Evolutionary conservation across 108 stramenopile genomes (phyloP), one percentile per base, ranked within the genome.

Genomic region (Nitzschia sp.): DNA sequence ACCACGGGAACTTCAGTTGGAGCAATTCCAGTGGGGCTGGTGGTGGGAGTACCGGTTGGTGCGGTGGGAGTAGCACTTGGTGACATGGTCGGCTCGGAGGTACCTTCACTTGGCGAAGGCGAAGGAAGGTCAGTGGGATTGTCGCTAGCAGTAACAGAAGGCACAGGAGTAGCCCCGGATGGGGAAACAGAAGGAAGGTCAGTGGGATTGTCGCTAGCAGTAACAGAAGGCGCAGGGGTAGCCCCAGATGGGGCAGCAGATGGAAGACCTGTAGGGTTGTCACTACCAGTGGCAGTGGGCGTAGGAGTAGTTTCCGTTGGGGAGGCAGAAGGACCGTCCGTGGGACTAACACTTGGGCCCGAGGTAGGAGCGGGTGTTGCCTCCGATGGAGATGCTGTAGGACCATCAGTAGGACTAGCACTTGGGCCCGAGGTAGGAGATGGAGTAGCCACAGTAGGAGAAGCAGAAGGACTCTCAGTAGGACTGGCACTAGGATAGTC

Each of bases 21-120:
- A 8, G 51, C 46, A 24, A 41, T 14, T 12, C 46, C 11, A 24
- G 60, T 54, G 52, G 57, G 77, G 19, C 40, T 39, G 29, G 26
- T 10, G 7, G 17, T 56, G 15, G 66, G 66, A 34, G 29, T 34
- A 3, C 29, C 29, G 29, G 29, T 34, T 12, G 38, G 19, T 10
- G 29, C 34, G 0, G 53, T 67, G 8, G 66, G 66, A 20, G 12
- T 11, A 3, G 14, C 54, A 11, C 21, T 42, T 21, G 68, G 68
- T 2, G 15, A 1, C 21, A 25, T 22, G 2, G 39, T 38, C 2
- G 51, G 29, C 34, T 17, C 19, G 0, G 65, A 29, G 8, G 53
- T 50, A 53, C 3, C 51, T 34, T 12, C 6, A 9, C 26, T 20
- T 0, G 65, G 51, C 7, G 29, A 19, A 6, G 8, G 7, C 10